Evolutionary conservation across 495 filamentous ascomycete species (phyloP).

Genomic region (Neurospora sublineolata): DNA sequence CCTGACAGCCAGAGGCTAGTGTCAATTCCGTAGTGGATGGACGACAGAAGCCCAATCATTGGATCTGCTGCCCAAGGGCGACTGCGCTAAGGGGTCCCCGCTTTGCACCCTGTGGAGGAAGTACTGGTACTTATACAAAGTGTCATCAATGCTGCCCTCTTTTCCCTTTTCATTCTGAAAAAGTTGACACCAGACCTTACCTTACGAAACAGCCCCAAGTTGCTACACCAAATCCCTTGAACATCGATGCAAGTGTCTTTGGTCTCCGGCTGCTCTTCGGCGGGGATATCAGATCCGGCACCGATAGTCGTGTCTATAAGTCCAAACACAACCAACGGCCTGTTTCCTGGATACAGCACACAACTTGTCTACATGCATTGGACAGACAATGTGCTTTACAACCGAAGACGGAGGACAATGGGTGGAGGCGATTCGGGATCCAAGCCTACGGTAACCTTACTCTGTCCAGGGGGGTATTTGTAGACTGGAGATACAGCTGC

Average conservation of each 20-base stretch:
- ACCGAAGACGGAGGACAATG: background rate
- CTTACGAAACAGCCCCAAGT: background rate
- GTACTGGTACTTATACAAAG: background rate
- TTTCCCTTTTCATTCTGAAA: background rate
- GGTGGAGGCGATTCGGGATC: background rate
- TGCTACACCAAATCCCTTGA: background rate
- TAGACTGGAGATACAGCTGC: background rate
- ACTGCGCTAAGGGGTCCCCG: conserved; percentile 18
- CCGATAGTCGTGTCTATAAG: background rate
- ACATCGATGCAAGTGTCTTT: background rate
- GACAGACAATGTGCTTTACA: background rate
- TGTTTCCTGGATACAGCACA: background rate
- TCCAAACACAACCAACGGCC: background rate
- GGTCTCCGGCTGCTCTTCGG: background rate
- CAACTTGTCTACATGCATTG: background rate
- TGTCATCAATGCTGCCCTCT: conserved; percentile 11
- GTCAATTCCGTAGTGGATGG: conserved; percentile 3
- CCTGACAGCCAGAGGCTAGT: conserved; percentile 8
- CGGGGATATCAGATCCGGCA: background rate
- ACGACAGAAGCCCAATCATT: conserved; percentile 13
- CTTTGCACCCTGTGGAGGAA: background rate
- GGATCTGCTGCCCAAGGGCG: conserved; percentile 13
- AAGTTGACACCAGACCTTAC: background rate
- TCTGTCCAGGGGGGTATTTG: background rate
- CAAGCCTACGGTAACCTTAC: background rate